These are phyloP conservation scores for Coemansia sp. DNA, from an alignment of 192 early-diverging fungal genomes.

Conservation along the genomic window DNA sequence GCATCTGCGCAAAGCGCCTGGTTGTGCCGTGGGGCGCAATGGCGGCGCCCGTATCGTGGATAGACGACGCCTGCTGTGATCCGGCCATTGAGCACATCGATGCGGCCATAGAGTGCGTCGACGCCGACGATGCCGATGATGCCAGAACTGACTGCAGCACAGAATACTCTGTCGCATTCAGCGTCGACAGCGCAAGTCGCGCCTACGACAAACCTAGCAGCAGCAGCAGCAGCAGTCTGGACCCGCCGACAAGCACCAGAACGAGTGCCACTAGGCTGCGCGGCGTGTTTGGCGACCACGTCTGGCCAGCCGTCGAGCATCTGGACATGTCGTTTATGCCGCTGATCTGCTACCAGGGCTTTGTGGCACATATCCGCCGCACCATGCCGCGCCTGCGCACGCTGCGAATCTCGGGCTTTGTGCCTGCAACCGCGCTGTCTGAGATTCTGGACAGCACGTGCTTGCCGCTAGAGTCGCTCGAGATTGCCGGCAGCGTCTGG, in stretches of 20 bases:
- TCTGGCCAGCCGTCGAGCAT: conserved; percentile 33
- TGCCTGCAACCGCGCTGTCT: conserved; percentile 31
- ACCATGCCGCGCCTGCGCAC: conserved; percentile 34
- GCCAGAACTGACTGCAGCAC: not conserved
- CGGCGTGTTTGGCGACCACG: conserved; percentile 28
- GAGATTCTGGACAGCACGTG: conserved; percentile 18
- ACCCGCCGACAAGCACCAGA: too few relatives aligned
- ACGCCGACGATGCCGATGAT: not conserved
- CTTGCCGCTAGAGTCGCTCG: conserved; percentile 20
- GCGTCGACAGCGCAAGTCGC: conserved; percentile 24
- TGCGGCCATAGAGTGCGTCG: too few relatives aligned
- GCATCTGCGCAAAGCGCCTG: conserved; percentile 13
- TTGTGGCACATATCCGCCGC: conserved; percentile 22
- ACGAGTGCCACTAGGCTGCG: conserved; percentile 14
- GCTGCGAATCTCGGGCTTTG: conserved; percentile 33
- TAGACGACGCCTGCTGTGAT: not conserved
- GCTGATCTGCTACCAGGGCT: conserved; percentile 43
- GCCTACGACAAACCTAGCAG: conserved; percentile 6
- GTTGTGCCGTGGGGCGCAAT: conserved; percentile 40
- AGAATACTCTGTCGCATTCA: not conserved
- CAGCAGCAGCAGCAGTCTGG: not conserved
- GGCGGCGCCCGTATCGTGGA: conserved; percentile 32
- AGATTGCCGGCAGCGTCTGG: conserved; percentile 40
- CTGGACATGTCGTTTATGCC: conserved; percentile 45
- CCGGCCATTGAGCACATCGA: too few relatives aligned